Base-by-base conservation (phyloP, 1,139 yeast species). In the Scheffersomyces parashehatae region DNA sequence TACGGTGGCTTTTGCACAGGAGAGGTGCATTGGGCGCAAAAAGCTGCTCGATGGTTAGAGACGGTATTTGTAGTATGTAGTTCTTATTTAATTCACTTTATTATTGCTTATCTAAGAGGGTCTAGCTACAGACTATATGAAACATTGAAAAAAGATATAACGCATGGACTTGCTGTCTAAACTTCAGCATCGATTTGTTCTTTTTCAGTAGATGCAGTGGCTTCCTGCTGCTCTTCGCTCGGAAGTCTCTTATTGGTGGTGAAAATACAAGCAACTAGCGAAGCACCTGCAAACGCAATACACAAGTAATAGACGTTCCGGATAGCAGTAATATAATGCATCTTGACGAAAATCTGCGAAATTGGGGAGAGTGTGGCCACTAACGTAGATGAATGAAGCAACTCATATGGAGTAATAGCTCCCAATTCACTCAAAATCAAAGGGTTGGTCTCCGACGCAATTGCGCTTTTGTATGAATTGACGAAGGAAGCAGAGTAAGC, bases 231-330 rank as follows among this genome's bases (percentile, higher is more conserved):
- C 8, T 13, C 34, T 28, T 34, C 43, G 7, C 34, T 33, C 2
- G 48, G 48, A 40, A 45, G 46, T 28, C n/a, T 38, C 35, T 45
- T 36, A 36, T 45, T 45, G 29, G 46, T 43, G 28, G 40, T 16
- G 14, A 45, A 42, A 13, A 40, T 11, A 24, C 40, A 14, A 4
- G 37, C 43, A 29, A 45, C 9, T 10, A 45, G 32, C 3, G 46
- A 38, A 15, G 13, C 35, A n/a, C 9, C 10, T 2, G 35, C 35
- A 20, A 31, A 31, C 6, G 20, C 35, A 31, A 31, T 31, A 20
- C 51, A 51, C 60, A 67, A 59, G 52, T 67, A 68, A 45, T 62
- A 70, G 0, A 68, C 73, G 46, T 66, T 64, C 35, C 56, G 53
- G 24, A 70, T 62, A 3, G 68, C 58, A 7, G 49, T 44, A 68